Evolutionary conservation across 148 eudicot species (phyloP).

Genomic region (Talinum fruticosum): DNA sequence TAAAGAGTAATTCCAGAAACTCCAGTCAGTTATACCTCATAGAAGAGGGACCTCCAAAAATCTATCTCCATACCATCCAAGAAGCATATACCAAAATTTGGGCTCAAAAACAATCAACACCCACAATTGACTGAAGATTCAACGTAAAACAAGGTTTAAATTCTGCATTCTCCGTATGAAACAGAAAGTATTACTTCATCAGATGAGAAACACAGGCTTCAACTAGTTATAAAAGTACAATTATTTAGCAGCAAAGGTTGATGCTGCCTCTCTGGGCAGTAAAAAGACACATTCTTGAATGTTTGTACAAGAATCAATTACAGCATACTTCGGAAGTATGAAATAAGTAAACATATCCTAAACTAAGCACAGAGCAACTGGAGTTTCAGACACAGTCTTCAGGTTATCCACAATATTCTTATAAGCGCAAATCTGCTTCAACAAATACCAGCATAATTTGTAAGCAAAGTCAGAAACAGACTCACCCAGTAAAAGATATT

Average conservation of each 20-base stretch:
- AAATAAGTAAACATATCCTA: constrained; percentile 5
- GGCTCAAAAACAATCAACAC: not conserved
- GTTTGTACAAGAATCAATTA: not conserved
- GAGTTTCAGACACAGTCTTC: constrained; percentile 12
- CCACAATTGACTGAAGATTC: not conserved
- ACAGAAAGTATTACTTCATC: not conserved
- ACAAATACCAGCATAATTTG: not conserved
- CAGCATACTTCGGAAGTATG: constrained; percentile 1
- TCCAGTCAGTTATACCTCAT: too few species aligned
- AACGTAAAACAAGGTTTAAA: not conserved
- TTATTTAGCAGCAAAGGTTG: constrained; percentile 15
- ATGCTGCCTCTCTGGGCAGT: not conserved
- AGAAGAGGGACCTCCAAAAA: not conserved
- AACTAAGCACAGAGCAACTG: constrained; percentile 6
- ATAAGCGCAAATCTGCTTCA: constrained; percentile 13
- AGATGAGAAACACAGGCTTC: not conserved
- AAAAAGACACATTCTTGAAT: not conserved
- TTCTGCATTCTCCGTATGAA: not conserved
- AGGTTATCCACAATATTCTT: constrained; percentile 19
- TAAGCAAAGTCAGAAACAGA: constrained; percentile 14
- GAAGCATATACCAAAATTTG: not conserved
- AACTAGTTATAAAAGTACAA: not conserved
- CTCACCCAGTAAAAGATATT: constrained; percentile 20
- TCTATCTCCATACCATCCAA: not conserved
- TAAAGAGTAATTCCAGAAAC: too few species aligned